A percentile compares a stretch with the other conserved stretches of the same genome.
These are phyloP conservation scores for Calonectria pseudoreteaudii DNA, from an alignment of 2,329 filamentous ascomycete species.

Conservation along the genomic window DNA sequence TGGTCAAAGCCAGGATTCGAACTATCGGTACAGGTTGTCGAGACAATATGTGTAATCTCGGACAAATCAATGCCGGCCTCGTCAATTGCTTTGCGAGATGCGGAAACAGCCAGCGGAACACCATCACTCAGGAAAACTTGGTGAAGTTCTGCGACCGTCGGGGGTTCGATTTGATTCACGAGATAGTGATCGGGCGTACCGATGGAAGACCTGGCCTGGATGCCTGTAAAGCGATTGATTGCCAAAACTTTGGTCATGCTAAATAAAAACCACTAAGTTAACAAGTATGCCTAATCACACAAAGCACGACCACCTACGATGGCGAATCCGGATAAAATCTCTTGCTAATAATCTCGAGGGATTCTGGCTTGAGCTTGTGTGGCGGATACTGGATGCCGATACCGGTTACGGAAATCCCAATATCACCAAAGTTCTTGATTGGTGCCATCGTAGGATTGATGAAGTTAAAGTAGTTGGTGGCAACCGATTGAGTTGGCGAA, in stretches of 20 bases:
- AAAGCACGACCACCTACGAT: constrained; percentile 58
- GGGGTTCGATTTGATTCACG: constrained; percentile 65
- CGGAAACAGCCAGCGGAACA: constrained; percentile 67
- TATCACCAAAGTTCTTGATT: constrained; percentile 57
- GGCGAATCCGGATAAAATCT: constrained; percentile 70
- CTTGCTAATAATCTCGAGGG: constrained; percentile 64
- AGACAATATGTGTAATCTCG: constrained; percentile 75
- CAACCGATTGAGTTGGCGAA: neutral
- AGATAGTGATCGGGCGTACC: constrained; percentile 70
- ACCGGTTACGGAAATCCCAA: constrained; percentile 71
- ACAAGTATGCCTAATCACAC: neutral
- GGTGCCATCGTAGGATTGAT: constrained; percentile 51
- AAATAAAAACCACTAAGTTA: constrained; percentile 6
- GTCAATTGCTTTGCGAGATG: constrained; percentile 65
- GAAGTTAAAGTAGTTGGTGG: too few species aligned
- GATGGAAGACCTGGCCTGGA: constrained; percentile 72
- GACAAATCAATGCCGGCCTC: constrained; percentile 63
- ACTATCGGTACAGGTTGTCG: constrained; percentile 76
- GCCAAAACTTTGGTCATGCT: constrained; percentile 73
- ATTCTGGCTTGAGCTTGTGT: constrained; percentile 61
- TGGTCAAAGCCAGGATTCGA: constrained; percentile 78
- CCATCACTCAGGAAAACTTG: constrained; percentile 67
- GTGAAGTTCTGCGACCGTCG: constrained; percentile 68
- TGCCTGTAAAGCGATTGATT: constrained; percentile 75
- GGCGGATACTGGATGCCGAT: constrained; percentile 72